Conservation (phyloP, 169 alveolate species). For the Cystoisospora suis region DNA sequence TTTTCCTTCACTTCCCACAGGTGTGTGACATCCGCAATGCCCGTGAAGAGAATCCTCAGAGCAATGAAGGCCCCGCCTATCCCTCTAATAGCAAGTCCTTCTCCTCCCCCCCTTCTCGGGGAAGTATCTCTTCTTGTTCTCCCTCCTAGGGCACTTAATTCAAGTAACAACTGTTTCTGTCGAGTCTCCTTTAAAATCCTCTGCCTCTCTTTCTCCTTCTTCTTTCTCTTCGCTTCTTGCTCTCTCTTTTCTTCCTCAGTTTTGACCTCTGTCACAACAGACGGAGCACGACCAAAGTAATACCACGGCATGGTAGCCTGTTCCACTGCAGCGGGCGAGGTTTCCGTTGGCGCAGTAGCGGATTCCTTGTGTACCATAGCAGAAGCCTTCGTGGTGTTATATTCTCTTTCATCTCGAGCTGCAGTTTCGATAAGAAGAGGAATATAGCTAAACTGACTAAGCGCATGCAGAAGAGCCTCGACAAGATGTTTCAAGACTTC, state of each 20-base stretch:
- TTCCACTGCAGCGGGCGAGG: neutral
- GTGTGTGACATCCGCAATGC: neutral
- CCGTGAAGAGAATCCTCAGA: neutral
- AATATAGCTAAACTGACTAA: neutral
- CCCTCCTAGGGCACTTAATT: no score
- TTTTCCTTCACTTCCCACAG: neutral
- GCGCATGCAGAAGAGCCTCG: neutral
- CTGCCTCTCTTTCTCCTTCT: no score
- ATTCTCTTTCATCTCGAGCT: neutral
- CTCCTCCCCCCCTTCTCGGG: no score
- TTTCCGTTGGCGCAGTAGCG: neutral
- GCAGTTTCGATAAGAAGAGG: neutral
- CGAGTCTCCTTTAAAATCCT: no score
- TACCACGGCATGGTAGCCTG: neutral
- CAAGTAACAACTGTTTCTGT: no score
- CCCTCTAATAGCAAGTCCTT: neutral
- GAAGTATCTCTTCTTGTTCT: neutral
- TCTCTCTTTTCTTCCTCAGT: neutral
- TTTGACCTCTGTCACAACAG: neutral
- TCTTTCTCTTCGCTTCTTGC: no score
- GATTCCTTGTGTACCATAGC: no score
- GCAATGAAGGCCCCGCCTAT: neutral
- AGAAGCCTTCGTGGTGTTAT: no score
- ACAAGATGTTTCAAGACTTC: neutral
- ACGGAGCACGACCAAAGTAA: neutral